Conservation (phyloP, 257 asterid species). For the Solanum pimpinellifolium region DNA sequence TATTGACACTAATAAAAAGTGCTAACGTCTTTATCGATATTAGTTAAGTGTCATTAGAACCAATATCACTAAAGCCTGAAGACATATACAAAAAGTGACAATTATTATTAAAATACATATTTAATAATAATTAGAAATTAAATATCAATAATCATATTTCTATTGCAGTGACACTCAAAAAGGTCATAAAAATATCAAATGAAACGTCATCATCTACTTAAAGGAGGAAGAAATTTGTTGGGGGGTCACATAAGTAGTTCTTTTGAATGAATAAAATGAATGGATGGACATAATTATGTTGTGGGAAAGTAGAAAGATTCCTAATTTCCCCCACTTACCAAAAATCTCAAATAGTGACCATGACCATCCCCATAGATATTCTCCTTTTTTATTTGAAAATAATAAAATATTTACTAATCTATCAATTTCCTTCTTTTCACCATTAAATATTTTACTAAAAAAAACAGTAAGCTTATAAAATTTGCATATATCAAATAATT, state of each 20-base stretch:
- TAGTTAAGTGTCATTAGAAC: too few species aligned
- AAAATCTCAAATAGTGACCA: background rate
- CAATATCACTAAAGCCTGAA: too few species aligned
- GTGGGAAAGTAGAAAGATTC: background rate
- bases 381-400: background rate
- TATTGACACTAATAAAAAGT: too few species aligned
- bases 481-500: background rate
- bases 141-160: fast-evolving
- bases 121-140: too few species aligned
- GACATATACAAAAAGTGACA: too few species aligned
- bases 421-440: background rate
- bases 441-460: too few species aligned
- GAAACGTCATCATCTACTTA: background rate
- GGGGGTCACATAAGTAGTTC: background rate
- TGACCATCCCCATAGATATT: background rate
- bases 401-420: background rate
- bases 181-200: background rate
- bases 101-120: too few species aligned
- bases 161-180: background rate
- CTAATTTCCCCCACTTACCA: background rate
- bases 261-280: background rate
- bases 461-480: background rate
- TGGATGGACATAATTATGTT: background rate
- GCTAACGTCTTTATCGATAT: too few species aligned
- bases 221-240: background rate